Percentiles rank a stretch among this genome's conserved stretches.
These are phyloP conservation scores for Saksenaea oblongispora DNA, from an alignment of 371 early-diverging fungal genomes.

Conservation along the genomic window DNA sequence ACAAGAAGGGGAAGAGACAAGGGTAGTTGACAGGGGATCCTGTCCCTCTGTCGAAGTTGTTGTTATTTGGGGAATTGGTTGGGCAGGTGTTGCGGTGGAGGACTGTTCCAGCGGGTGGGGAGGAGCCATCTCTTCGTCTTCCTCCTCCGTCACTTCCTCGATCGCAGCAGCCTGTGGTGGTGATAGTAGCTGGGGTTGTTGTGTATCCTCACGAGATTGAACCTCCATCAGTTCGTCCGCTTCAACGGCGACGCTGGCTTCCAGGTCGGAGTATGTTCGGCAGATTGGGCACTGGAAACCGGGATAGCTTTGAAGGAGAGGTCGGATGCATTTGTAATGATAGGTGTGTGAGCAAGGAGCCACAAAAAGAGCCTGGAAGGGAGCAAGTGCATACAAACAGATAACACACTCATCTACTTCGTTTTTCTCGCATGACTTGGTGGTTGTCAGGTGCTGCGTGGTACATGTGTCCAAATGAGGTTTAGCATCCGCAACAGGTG, in stretches of 20 bases:
- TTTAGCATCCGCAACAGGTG: constrained; percentile 5
- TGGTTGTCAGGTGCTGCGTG: constrained; percentile 5
- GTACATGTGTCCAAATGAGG: constrained; percentile 5
- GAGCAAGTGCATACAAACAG: constrained; percentile 88
- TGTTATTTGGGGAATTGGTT: not conserved
- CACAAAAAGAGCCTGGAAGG: constrained; percentile 92
- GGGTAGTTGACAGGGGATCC: constrained; percentile 4
- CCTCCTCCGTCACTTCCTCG: constrained; percentile 7
- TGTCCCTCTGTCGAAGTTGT: not conserved
- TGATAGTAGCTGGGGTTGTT: constrained; percentile 2
- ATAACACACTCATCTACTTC: constrained; percentile 90
- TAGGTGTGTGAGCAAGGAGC: constrained; percentile 94
- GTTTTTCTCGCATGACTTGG: constrained; percentile 8
- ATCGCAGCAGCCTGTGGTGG: not conserved
- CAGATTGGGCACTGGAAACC: constrained; percentile 96
- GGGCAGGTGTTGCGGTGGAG: constrained; percentile 2
- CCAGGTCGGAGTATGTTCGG: constrained; percentile 91
- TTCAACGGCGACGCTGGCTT: constrained; percentile 73
- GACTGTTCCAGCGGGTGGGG: constrained; percentile 8
- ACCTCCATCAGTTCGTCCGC: constrained; percentile 31
- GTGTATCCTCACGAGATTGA: constrained; percentile 6
- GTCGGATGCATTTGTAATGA: constrained; percentile 92
- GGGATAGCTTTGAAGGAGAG: constrained; percentile 69
- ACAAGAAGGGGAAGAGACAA: not conserved
- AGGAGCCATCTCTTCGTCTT: constrained; percentile 1